Percentiles rank a stretch among this genome's conserved stretches.
These are phyloP conservation scores for Millerozyma acaciae DNA, from an alignment of 805 yeast species.

Conservation along the genomic window DNA sequence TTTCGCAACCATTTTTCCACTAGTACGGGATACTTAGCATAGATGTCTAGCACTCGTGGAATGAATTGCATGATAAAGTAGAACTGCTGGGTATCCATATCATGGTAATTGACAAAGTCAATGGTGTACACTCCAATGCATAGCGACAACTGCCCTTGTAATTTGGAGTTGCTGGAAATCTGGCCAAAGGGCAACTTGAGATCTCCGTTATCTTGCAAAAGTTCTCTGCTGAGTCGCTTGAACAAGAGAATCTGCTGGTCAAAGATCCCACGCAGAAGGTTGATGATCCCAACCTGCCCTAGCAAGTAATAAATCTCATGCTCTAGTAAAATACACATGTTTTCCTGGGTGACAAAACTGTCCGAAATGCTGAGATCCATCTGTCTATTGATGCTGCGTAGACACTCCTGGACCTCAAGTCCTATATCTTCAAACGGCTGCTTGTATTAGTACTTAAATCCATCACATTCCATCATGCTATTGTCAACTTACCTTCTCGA, in stretches of 20 bases:
- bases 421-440: conserved; percentile 1
- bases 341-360: not conserved
- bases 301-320: conserved; percentile 1
- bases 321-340: conserved; percentile 1
- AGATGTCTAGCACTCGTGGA: conserved; percentile 7
- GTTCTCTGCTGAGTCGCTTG: conserved; percentile 9
- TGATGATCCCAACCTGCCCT: conserved; percentile 1
- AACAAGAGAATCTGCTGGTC: conserved; percentile 10
- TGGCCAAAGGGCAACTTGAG: not conserved
- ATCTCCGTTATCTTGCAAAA: conserved; percentile 4
- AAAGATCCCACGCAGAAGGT: conserved; percentile 6
- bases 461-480: no score
- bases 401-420: not conserved
- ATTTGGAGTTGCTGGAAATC: not conserved
- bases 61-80: conserved; percentile 7
- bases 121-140: conserved; percentile 8
- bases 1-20: conserved; percentile 8
- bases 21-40: conserved; percentile 8
- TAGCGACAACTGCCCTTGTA: conserved; percentile 2
- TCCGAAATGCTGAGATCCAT: conserved; percentile 1
- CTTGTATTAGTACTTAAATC: no score
- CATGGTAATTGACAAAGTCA: conserved; percentile 5
- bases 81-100: conserved; percentile 6
- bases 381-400: conserved; percentile 1
- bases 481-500: conserved; percentile 1